Conservation (phyloP, 495 filamentous ascomycete species). For the Collariella sp. region DNA sequence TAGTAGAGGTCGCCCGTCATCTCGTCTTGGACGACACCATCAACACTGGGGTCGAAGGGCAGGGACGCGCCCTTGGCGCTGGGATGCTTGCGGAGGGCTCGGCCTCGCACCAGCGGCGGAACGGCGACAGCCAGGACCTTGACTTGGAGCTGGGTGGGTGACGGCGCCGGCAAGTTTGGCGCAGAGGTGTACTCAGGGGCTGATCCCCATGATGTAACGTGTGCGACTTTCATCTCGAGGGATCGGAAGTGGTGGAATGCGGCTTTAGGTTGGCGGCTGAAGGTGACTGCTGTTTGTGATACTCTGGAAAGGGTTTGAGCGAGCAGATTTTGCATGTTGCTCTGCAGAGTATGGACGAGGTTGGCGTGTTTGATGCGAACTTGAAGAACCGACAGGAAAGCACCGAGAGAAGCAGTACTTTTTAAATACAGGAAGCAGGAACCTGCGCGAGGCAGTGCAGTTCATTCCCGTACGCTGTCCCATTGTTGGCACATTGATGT, state of each 20-base stretch:
- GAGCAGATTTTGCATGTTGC: not conserved
- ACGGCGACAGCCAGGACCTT: slow-evolving; percentile 7
- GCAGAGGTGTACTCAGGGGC: not conserved
- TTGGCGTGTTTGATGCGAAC: too few species aligned
- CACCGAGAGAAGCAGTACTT: too few species aligned
- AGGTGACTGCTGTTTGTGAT: not conserved
- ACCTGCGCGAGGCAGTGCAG: too few species aligned
- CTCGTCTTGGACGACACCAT: slow-evolving; percentile 6
- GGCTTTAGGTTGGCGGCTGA: not conserved
- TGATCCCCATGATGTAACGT: slow-evolving; percentile 4
- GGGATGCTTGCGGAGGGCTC: slow-evolving; percentile 2
- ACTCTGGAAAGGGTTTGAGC: not conserved
- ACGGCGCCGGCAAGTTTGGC: slow-evolving; percentile 4
- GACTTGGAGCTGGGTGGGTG: slow-evolving; percentile 4
- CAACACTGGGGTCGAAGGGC: slow-evolving; percentile 6
- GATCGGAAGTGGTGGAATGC: slow-evolving; percentile 1
- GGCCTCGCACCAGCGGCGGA: slow-evolving; percentile 1
- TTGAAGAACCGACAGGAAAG: too few species aligned
- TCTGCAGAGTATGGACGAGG: not conserved
- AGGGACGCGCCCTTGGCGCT: not conserved
- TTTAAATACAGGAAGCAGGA: too few species aligned
- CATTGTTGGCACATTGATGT: too few species aligned
- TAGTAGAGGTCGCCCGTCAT: slow-evolving; percentile 4
- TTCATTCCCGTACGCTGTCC: too few species aligned
- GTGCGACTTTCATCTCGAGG: slow-evolving; percentile 7